A percentile compares a stretch with the other conserved stretches of the same genome.
phyloP scores from a whole-genome alignment of 2,329 filamentous ascomycete species.

The Colletotrichum falcatum region DNA sequence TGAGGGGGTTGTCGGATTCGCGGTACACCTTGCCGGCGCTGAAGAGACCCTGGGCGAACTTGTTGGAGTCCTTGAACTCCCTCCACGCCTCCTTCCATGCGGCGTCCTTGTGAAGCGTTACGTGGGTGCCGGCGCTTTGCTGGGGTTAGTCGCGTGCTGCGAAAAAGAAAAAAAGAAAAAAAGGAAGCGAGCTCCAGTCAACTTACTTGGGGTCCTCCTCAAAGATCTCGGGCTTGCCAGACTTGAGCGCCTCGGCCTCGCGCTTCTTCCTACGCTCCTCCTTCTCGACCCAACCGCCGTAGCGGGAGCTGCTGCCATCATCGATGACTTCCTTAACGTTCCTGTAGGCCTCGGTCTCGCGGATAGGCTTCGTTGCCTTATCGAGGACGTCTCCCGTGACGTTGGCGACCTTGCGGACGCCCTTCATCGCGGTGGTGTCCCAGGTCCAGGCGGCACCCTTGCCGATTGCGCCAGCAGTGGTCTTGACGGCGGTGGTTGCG shows the following conservation, averaged over 20 bases:
- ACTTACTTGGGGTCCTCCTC: slow-evolving; percentile 91
- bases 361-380: slow-evolving; percentile 93
- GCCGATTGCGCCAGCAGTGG: slow-evolving; percentile 86
- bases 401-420: slow-evolving; percentile 85
- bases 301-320: slow-evolving; percentile 94
- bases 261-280: slow-evolving; percentile 88
- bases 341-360: slow-evolving; percentile 95
- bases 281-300: slow-evolving; percentile 97
- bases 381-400: slow-evolving; percentile 89
- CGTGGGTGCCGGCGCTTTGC: slow-evolving; percentile 86
- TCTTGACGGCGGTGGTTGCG: slow-evolving; percentile 84
- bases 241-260: slow-evolving; percentile 74
- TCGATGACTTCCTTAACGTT: slow-evolving; percentile 96
- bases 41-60: slow-evolving; percentile 89
- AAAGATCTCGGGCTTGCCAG: slow-evolving; percentile 67
- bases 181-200: accelerated
- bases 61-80: slow-evolving; percentile 91
- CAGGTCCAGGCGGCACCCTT: slow-evolving; percentile 96
- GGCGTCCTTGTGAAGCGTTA: slow-evolving; percentile 96
- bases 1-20: slow-evolving; percentile 96
- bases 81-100: slow-evolving; percentile 99
- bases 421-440: slow-evolving; percentile 95
- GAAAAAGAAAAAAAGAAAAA: neutral
- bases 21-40: slow-evolving; percentile 88
- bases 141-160: slow-evolving; percentile 49